phyloP scores from a whole-genome alignment of 345 rosid genomes.

The Corchorus olitorius region DNA sequence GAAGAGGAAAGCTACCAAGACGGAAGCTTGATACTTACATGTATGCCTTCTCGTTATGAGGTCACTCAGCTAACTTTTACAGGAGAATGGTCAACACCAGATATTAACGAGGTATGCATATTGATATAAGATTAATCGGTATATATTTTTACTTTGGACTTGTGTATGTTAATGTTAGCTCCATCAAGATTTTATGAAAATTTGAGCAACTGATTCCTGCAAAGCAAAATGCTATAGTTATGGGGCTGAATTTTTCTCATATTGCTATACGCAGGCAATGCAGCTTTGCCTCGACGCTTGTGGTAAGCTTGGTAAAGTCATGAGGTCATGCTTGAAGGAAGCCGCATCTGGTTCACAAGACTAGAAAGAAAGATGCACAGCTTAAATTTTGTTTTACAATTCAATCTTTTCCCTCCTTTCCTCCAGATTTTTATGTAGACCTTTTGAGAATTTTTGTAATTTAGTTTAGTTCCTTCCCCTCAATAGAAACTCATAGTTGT shows the following conservation, averaged over 20 bases:
- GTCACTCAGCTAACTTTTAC: constrained; percentile 81
- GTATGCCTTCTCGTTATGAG: constrained; percentile 91
- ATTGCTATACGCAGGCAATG: constrained; percentile 66
- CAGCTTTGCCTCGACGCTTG: constrained; percentile 91
- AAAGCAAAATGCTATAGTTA: neutral
- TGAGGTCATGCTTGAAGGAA: constrained; percentile 84
- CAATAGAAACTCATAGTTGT: too few relatives aligned
- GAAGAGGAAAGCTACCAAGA: constrained; percentile 95
- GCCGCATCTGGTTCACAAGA: constrained; percentile 56
- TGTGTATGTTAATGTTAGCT: neutral
- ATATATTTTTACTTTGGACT: neutral
- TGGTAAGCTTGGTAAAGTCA: constrained; percentile 71
- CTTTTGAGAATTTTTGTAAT: neutral
- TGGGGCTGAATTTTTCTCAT: neutral
- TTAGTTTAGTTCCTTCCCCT: neutral
- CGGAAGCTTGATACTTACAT: constrained; percentile 76
- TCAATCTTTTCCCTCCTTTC: neutral
- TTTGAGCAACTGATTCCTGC: neutral
- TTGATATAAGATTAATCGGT: neutral
- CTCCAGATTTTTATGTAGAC: neutral
- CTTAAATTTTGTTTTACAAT: neutral
- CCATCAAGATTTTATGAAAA: neutral
- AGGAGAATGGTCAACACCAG: constrained; percentile 86
- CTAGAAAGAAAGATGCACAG: constrained; percentile 23
- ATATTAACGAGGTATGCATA: constrained; percentile 67